Evolutionary conservation across 2,329 filamentous ascomycete species (phyloP), one percentile per base, ranked within the genome.

Genomic region (Blumeria hordei): DNA sequence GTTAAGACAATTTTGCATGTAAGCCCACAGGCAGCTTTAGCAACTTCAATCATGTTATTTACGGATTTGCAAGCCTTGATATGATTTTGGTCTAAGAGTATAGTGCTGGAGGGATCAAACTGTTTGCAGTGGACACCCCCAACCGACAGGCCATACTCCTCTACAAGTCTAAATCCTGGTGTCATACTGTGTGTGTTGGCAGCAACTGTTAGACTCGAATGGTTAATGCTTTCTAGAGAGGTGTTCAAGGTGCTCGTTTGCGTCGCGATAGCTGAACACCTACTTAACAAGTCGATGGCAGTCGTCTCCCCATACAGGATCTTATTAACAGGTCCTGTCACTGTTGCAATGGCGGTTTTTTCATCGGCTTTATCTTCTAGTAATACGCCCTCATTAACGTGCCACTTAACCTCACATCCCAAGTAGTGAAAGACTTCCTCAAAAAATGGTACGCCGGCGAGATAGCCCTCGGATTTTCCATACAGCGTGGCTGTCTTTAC

Each of bases 41-140:
- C 92, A 1, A 88, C 86, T 43, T 72, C 72, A 21, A 98, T 88
- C 6, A 92, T 92, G 21, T 84, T 79, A 1, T 83, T 80, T 67
- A 98, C 96, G 65, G 83, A 85, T 32, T 83, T 83, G 55, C 84
- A 81, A 59, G 86, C 87, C 83, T 90, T 95, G 56, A 98, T 83
- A 69, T 98, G 92, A 69, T 98, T 98, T 69, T 98, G 92, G 72
- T 98, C 98, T 60, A 98, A 75, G 92, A 98, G 98, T 55, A 88
- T 88, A 92, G 98, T 96, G 60, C 82, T 78, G 67, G 80, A 85
- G 56, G 98, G 73, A 67, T 98, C 92, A 69, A 94, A 86, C 34
- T 92, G 75, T 68, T 98, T 92, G 2, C 82, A 78, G 69, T 98
- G 92, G 12, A 87, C 88, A 10, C 92, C 92, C 56, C 90, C 92